These are phyloP conservation scores for Candida dajiaensis DNA, from an alignment of 805 yeast species.

Conservation along the genomic window DNA sequence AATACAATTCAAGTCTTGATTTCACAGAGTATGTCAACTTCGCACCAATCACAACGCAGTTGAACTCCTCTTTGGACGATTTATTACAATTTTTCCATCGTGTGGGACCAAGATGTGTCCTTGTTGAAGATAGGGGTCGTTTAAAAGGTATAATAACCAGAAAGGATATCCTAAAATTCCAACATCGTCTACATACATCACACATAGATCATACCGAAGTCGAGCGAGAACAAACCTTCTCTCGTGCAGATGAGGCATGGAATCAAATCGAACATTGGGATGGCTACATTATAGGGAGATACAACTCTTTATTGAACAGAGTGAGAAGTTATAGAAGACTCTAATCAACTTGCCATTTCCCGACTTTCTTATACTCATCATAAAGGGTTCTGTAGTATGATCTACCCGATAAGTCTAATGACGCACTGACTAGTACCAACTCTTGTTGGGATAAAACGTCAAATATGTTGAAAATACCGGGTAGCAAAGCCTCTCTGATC, in stretches of 20 bases:
- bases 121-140: constrained; percentile 56
- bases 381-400: constrained; percentile 62
- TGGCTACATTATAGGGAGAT: background rate
- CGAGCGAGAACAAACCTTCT: constrained; percentile 12
- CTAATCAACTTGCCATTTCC: constrained; percentile 55
- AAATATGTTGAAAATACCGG: constrained; percentile 57
- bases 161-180: constrained; percentile 73
- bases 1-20: constrained; percentile 4
- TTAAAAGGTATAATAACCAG: constrained; percentile 76
- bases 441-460: constrained; percentile 68
- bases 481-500: constrained; percentile 42
- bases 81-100: constrained; percentile 65
- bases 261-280: constrained; percentile 2
- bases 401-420: constrained; percentile 66
- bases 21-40: constrained; percentile 35
- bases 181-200: constrained; percentile 26
- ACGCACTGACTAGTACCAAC: constrained; percentile 51
- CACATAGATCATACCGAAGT: constrained; percentile 6
- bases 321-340: background rate
- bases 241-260: constrained; percentile 12
- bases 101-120: constrained; percentile 72
- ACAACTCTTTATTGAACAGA: background rate
- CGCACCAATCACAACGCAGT: constrained; percentile 58
- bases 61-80: constrained; percentile 50
- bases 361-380: constrained; percentile 66